Conservation (phyloP, 495 filamentous ascomycete genomes). For the Tuber microsphaerosporum region DNA sequence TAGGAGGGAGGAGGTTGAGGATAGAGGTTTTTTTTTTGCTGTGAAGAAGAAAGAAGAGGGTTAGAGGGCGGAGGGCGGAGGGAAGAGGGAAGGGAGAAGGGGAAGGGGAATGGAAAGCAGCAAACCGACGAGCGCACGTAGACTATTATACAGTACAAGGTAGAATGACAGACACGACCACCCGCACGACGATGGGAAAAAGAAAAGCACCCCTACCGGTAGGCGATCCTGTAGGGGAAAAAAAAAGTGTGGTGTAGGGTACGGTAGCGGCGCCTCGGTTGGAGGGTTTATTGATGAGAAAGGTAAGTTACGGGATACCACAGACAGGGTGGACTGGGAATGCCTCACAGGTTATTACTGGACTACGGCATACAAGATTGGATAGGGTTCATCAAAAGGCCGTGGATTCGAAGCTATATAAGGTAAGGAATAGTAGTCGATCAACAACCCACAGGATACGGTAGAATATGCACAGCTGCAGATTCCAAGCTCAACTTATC, state of each 20-base stretch:
- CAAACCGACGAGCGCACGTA: background rate
- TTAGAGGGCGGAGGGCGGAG: background rate
- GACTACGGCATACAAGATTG: background rate
- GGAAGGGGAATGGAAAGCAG: conserved; percentile 5
- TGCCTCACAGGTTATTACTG: background rate
- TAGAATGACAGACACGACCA: background rate
- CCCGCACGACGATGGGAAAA: conserved; percentile 3
- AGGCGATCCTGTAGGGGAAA: conserved; percentile 8
- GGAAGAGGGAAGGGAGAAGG: background rate
- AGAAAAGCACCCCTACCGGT: background rate
- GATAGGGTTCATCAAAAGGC: background rate
- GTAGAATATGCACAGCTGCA: background rate
- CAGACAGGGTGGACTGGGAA: background rate
- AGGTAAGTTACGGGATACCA: background rate
- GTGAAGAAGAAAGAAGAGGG: background rate
- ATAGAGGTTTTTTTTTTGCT: conserved; percentile 7
- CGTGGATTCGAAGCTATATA: background rate
- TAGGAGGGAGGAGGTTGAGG: background rate
- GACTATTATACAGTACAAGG: no score
- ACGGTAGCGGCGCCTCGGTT: conserved; percentile 1
- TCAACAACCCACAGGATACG: background rate
- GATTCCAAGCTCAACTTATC: background rate
- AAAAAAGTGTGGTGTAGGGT: background rate
- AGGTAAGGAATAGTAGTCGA: background rate
- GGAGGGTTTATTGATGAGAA: background rate